Evolutionary conservation across 2,329 filamentous ascomycete species (phyloP), one percentile per base, ranked within the genome.

Genomic region (Cladophialophora chaetospira): DNA sequence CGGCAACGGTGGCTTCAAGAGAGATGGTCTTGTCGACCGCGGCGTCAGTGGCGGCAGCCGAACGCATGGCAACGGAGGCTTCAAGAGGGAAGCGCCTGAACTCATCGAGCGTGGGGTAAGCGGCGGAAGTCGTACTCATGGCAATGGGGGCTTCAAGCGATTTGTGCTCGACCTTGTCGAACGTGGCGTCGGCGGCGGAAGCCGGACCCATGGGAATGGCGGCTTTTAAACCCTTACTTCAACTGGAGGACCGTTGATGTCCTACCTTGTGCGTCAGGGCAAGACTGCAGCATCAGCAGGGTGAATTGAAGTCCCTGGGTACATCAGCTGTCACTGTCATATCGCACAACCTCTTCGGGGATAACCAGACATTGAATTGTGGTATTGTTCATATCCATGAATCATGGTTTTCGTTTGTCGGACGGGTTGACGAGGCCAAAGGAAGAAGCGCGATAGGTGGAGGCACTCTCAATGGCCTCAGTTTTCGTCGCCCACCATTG

Each of bases 361-460:
- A 15, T 13, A 36, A 36, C 33, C 33, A 5, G 11, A 15, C 13
- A 8, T n/a, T n/a, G n/a, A n/a, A n/a, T n/a, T n/a, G n/a, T n/a
- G n/a, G n/a, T n/a, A n/a, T n/a, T n/a, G n/a, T 36, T 40, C 47
- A 50, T 47, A 40, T 50, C 47, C 47, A 17, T 17, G 19, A 36
- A 5, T 3, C 23, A 21, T 19, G 3, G 10, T 17, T 8, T 19
- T 5, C 21, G 26, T 42, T 21, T 35, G 26, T 26, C 17, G 28
- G 23, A 11, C 28, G 44, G 11, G 19, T 31, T 19, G 44, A 33
- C 5, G 6, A 11, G 8, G 26, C 11, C 11, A 13, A 8, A 11
- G 44, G 5, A 21, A 17, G n/a, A 21, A 17, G 11, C 3, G 44
- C 26, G 15, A 26, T 19, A 33, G 26, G 44, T 19, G 44, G 44